Base-by-base conservation (phyloP, 177 flowering plant genomes). In the Vitis hybrid region DNA sequence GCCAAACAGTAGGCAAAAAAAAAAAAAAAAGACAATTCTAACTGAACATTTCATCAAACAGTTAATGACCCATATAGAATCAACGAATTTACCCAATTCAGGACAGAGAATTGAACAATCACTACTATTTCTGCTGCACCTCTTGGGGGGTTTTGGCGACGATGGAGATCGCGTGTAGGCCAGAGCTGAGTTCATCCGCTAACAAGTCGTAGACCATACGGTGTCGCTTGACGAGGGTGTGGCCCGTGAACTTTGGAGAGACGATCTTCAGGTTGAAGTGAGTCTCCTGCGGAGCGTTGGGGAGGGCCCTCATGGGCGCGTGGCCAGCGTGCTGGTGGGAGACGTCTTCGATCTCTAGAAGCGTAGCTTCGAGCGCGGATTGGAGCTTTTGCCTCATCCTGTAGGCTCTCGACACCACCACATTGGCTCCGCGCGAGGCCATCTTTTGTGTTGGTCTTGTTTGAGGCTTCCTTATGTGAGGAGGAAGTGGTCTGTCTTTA, bases 301-400 rank as follows among this genome's bases (percentile, higher is more conserved):
- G 71, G 64, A 71, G 72, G 12, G 51, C 86, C 67, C 72, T 84
- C 6, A 93, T 83, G 60, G 85, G 97, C 5, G 90, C 86, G 70
- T 89, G 98, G 14, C 97, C 93, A 1, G 93, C 94, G 75, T 93
- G 98, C 79, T 88, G 88, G 58, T 85, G 72, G 5, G 97, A 92
- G 18, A 92, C 91, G 70, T 92, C 97, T 39, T 88, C 93, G 8
- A 92, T 80, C 68, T 85, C 90, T 64, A 92, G 16, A 10, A 70
- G 56, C 31, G 74, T 80, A 1, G 91, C 84, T 76, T 87, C 89
- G 13, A 89, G 66, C 26, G 79, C 79, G 39, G 86, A 74, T 60
- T 86, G 86, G 64, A 89, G 75, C 79, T 82, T 89, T 67, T 78
- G 73, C 74, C 76, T 87, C 14, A 90, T 89, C 60, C 93, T 79